Percentiles rank a stretch among this genome's conserved stretches.
phyloP scores from a whole-genome alignment of 2,329 filamentous ascomycete genomes.

The Zelopaecilomyces penicillatus region DNA sequence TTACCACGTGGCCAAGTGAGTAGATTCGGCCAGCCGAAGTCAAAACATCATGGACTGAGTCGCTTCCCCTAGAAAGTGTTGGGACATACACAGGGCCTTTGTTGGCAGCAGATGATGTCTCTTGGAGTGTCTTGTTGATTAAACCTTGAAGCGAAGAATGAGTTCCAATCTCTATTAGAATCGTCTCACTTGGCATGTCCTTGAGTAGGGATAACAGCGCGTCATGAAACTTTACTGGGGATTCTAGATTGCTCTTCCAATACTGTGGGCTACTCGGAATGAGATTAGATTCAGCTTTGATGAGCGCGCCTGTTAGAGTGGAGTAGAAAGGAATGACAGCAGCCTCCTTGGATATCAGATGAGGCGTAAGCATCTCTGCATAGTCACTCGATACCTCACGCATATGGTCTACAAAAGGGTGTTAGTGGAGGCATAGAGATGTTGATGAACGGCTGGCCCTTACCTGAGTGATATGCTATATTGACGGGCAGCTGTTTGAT shows the following conservation, averaged over 20 bases:
- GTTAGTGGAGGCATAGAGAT: neutral
- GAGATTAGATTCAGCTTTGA: neutral
- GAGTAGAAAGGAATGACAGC: constrained; percentile 5
- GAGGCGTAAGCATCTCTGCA: constrained; percentile 2
- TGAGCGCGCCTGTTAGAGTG: constrained; percentile 1
- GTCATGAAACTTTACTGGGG: constrained; percentile 8
- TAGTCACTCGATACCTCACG: neutral
- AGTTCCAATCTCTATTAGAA: constrained; percentile 18
- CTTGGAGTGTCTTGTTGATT: constrained; percentile 15
- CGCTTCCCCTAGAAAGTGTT: constrained; percentile 9
- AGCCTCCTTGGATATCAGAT: constrained; percentile 8
- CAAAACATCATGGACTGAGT: constrained; percentile 9
- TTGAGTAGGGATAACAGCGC: constrained; percentile 9
- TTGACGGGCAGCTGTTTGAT: neutral
- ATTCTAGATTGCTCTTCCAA: constrained; percentile 11
- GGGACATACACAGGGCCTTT: constrained; percentile 12
- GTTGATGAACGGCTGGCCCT: neutral
- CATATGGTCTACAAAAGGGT: constrained; percentile 2
- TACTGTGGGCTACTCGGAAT: constrained; percentile 1
- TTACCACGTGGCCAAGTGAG: constrained; percentile 6
- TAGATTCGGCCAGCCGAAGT: constrained; percentile 11
- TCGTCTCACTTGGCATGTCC: neutral
- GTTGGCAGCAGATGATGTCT: constrained; percentile 6
- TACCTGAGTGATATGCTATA: constrained; percentile 1
- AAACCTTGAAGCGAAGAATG: constrained; percentile 18